A percentile compares a stretch with the other conserved stretches of the same genome.
These are phyloP conservation scores for Fusarium pininemorale DNA, from an alignment of 2,329 filamentous ascomycete species.

Conservation along the genomic window DNA sequence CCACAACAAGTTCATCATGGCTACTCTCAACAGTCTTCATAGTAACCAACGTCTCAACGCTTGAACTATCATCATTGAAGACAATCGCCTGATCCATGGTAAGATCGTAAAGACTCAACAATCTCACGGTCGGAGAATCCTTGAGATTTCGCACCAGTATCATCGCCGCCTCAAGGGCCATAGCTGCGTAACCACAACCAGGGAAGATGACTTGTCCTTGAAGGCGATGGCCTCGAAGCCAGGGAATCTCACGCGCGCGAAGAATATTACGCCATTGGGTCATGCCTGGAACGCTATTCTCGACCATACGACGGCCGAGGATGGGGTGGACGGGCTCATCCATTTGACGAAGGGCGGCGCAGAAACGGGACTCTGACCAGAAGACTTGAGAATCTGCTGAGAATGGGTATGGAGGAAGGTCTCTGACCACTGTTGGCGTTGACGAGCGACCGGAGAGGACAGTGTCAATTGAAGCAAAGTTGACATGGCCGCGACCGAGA, in stretches of 20 bases:
- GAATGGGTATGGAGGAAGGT: background rate
- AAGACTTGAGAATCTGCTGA: background rate
- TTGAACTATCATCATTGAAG: slow-evolving; percentile 4
- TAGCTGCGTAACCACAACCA: slow-evolving; percentile 1
- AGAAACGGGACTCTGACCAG: background rate
- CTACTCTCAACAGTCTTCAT: background rate
- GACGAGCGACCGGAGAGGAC: background rate
- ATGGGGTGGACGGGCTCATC: background rate
- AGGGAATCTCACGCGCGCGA: background rate
- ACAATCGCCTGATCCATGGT: slow-evolving; percentile 8
- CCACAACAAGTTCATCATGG: background rate
- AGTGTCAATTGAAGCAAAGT: background rate
- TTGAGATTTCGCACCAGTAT: background rate
- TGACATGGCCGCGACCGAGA: background rate
- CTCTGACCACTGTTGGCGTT: background rate
- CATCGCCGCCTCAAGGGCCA: slow-evolving; percentile 5
- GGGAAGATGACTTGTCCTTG: slow-evolving; percentile 22
- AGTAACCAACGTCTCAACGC: background rate
- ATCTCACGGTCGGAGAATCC: background rate
- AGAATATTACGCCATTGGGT: slow-evolving; percentile 13
- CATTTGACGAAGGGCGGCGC: background rate
- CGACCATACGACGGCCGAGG: background rate
- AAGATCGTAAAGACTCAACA: slow-evolving; percentile 3
- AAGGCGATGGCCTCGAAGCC: slow-evolving; percentile 3
- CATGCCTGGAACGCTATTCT: background rate